Evolutionary conservation across 2,329 filamentous ascomycete genomes (phyloP).

Genomic region (Annulohypoxylon truncatum): DNA sequence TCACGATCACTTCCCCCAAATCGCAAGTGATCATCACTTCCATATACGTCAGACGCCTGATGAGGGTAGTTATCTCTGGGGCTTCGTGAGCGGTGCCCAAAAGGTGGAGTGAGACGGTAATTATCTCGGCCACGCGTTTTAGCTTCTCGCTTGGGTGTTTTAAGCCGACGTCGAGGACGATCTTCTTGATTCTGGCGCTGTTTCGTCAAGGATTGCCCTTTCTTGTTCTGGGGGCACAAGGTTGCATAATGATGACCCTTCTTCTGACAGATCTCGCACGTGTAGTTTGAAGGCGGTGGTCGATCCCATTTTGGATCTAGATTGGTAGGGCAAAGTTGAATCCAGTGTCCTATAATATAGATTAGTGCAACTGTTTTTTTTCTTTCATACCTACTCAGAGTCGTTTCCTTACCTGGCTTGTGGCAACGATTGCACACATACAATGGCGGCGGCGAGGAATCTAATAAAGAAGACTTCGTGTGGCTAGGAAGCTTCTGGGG

Average conservation of each 20-base stretch:
- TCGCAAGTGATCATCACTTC: constrained; percentile 16
- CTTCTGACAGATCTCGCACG: constrained; percentile 52
- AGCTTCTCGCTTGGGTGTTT: background rate
- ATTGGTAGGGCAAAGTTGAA: constrained; percentile 57
- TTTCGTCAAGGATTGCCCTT: constrained; percentile 50
- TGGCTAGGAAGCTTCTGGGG: background rate
- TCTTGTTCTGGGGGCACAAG: constrained; percentile 53
- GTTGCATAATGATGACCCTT: constrained; percentile 51
- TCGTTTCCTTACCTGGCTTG: constrained; percentile 44
- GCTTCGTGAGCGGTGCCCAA: constrained; percentile 25
- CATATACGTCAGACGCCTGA: constrained; percentile 19
- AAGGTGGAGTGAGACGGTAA: constrained; percentile 24
- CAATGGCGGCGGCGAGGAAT: constrained; percentile 9
- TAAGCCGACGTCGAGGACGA: constrained; percentile 15
- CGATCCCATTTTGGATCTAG: constrained; percentile 54
- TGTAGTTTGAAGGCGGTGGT: constrained; percentile 48
- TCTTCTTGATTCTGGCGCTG: constrained; percentile 44
- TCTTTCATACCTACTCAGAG: background rate
- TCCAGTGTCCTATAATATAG: constrained; percentile 52
- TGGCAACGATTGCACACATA: constrained; percentile 52
- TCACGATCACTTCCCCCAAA: constrained; percentile 3
- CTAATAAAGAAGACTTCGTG: background rate
- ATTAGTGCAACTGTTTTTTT: constrained; percentile 20
- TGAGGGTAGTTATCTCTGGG: constrained; percentile 2
- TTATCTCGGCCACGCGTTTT: constrained; percentile 22